Base-by-base conservation (phyloP, 257 asterid species). In the Plantago elongata region DNA sequence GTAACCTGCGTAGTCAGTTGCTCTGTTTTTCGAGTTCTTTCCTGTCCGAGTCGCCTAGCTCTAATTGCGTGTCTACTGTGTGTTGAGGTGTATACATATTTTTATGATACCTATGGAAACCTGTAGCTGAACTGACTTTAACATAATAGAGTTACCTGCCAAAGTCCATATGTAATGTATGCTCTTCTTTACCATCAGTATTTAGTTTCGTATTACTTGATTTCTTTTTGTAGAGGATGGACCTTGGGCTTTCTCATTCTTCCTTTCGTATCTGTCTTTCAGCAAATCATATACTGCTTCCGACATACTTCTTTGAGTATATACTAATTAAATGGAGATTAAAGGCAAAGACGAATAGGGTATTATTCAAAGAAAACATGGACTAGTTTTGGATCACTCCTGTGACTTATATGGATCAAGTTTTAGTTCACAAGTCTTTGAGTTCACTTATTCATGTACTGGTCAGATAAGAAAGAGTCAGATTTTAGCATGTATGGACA, bases 51-150 rank as follows among this genome's bases (percentile, higher is more conserved):
- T n/a, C n/a, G n/a, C n/a, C n/a, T n/a, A n/a, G n/a, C n/a, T n/a
- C n/a, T n/a, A n/a, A n/a, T n/a, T n/a, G n/a, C n/a, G n/a, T n/a
- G n/a, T n/a, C n/a, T n/a, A n/a, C n/a, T n/a, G n/a, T n/a, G n/a
- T n/a, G n/a, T n/a, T n/a, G n/a, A n/a, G n/a, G n/a, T n/a, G 82
- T 77, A 69, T 46, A 49, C 22, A n/a, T 7, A 18, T 18, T 9
- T 7, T 5, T 16, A 10, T 9, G 7, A 52, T 13, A 11, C 6
- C 9, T 27, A 1, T 9, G 15, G 30, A 60, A 29, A 40, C 17
- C 16, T 13, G 51, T 47, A 46, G 46, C 54, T 45, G 46, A 57
- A 38, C 42, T 3, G 43, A 29, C 60, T 54, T 15, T 49, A 11
- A 40, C 40, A 34, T 34, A 34, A 22, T 22, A 5, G 40, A 34